Evolutionary conservation across 495 filamentous ascomycete genomes (phyloP).

Genomic region (Aspergillus ostianus): DNA sequence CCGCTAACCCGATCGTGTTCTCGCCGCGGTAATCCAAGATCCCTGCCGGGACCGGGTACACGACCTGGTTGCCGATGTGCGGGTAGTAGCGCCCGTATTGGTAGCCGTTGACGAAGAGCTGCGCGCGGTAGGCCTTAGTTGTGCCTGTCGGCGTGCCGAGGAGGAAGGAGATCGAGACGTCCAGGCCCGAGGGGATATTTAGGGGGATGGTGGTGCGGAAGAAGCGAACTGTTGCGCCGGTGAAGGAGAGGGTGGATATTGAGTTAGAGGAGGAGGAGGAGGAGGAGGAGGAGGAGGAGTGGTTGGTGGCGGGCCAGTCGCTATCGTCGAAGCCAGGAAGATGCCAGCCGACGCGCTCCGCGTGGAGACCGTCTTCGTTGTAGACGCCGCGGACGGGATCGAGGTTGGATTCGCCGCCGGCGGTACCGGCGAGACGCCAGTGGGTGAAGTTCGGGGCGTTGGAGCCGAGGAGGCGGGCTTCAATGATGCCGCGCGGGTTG

Average conservation of each 20-base stretch:
- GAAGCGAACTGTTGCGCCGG: constrained; percentile 49
- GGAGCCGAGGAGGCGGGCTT: constrained; percentile 47
- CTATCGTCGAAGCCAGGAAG: constrained; percentile 56
- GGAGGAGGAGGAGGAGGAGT: too few species aligned
- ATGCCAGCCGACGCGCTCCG: constrained; percentile 67
- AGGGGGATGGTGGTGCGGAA: constrained; percentile 58
- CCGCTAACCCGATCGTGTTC: constrained; percentile 46
- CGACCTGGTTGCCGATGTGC: constrained; percentile 51
- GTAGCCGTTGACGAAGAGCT: constrained; percentile 50
- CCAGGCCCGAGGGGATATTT: constrained; percentile 37
- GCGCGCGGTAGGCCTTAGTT: constrained; percentile 32
- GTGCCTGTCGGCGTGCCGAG: constrained; percentile 26
- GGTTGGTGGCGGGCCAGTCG: constrained; percentile 33
- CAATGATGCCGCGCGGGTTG: constrained; percentile 64
- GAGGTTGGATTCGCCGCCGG: constrained; percentile 65
- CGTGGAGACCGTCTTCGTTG: constrained; percentile 70
- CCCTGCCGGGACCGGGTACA: constrained; percentile 49
- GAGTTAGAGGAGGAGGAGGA: constrained; percentile 34
- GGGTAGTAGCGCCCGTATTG: constrained; percentile 52
- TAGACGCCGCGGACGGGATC: constrained; percentile 67
- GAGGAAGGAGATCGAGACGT: constrained; percentile 48
- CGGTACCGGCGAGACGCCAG: constrained; percentile 75
- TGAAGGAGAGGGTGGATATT: constrained; percentile 37
- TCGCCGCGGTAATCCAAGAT: constrained; percentile 45
- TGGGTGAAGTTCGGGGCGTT: constrained; percentile 42